A percentile compares a stretch with the other conserved stretches of the same genome.
Evolutionary conservation across 176 grass and related monocot genomes (phyloP).

Genomic region (Phoenix roebelenii): DNA sequence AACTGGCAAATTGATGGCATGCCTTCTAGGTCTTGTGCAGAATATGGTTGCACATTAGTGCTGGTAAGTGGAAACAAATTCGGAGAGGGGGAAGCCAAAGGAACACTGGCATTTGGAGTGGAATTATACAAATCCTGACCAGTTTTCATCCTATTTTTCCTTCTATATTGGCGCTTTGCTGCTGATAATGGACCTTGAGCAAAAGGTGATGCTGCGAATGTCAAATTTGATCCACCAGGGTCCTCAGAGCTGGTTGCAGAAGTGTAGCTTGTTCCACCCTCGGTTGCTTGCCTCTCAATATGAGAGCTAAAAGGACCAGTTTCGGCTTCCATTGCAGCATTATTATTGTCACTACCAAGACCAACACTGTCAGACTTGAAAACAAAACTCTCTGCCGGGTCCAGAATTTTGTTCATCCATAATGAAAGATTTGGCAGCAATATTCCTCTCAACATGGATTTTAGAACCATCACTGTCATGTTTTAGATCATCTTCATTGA

Average conservation of each 20-base stretch:
- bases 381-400: constrained; percentile 5
- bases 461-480: constrained; percentile 13
- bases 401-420: constrained; percentile 14
- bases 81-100: constrained; percentile 9
- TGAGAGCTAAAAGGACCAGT: constrained; percentile 3
- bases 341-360: neutral
- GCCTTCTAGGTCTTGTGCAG: constrained; percentile 23
- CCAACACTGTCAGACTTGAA: constrained; percentile 25
- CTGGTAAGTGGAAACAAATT: constrained; percentile 24
- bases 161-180: constrained; percentile 47
- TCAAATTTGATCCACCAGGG: constrained; percentile 26
- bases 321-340: constrained; percentile 25
- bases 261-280: constrained; percentile 16
- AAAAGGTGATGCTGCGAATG: constrained; percentile 33
- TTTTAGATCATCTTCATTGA: constrained; percentile 28
- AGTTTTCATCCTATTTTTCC: constrained; percentile 50
- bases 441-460: constrained; percentile 25
- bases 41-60: constrained; percentile 25
- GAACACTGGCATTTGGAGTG: neutral
- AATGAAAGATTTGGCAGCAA: constrained; percentile 30
- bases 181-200: constrained; percentile 23
- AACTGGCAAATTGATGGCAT: constrained; percentile 25
- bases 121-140: constrained; percentile 4
- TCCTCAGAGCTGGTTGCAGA: constrained; percentile 17
- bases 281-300: constrained; percentile 14